Base-by-base conservation (phyloP, 495 filamentous ascomycete species). In the Xylaria venustula region DNA sequence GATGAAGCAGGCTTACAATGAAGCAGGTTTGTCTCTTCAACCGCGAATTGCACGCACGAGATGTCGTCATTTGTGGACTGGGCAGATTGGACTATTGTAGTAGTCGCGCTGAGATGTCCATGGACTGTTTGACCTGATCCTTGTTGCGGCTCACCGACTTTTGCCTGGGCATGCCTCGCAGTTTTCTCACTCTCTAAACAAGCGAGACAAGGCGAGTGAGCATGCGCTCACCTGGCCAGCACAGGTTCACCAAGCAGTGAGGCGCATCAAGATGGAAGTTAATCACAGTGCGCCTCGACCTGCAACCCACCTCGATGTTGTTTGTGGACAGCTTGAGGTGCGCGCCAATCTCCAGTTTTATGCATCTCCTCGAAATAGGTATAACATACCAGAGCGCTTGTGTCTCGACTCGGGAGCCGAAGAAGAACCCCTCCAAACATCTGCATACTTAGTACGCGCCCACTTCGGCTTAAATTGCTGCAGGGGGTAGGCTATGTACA, bases 91-190 rank as follows among this genome's bases (percentile, higher is more conserved):
- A 34, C n/a, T n/a, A n/a, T n/a, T n/a, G n/a, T n/a, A n/a, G 23
- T 54, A 42, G 36, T 15, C 17, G 28, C 20, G 9, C 34, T 23
- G 30, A 28, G 45, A 48, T 15, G 23, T 6, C 48, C 37, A 28
- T 51, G 54, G 45, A 52, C 36, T 12, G 50, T 51, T 54, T 47
- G n/a, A n/a, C n/a, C 30, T 15, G 54, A 67, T 54, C 63, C 65
- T 64, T 61, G 58, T 64, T n/a, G 63, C 50, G 47, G 63, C 63
- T 71, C 68, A 71, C 68, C 68, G 68, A 71, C 68, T 71, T 71
- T 67, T 68, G 61, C 60, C 63, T 49, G 62, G 63, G 47, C 55
- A 50, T 58, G 42, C 52, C 53, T 53, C 55, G 25, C 25, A 46
- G 55, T 49, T 48, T 62, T 53, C 57, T 48, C 20, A 7, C 42